phyloP scores from a whole-genome alignment of 441 rosid species.

The Hura crepitans region DNA sequence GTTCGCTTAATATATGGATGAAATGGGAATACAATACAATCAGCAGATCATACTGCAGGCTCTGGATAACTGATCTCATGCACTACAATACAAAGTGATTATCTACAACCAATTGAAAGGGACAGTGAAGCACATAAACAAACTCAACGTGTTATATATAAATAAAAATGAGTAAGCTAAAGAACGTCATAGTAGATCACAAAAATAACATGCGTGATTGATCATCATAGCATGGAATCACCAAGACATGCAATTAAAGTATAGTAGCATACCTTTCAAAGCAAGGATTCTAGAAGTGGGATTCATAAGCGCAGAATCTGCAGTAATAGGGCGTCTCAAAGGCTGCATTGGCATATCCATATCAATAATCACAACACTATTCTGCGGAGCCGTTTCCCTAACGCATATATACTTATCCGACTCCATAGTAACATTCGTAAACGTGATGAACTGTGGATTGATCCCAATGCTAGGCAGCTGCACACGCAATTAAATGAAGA shows the following conservation, averaged over 20 bases:
- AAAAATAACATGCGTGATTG: neutral
- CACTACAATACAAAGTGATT: neutral
- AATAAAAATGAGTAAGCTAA: neutral
- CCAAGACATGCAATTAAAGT: neutral
- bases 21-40: too few relatives aligned
- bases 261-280: constrained; percentile 53
- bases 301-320: constrained; percentile 98
- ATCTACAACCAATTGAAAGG: neutral
- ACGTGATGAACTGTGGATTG: constrained; percentile 76
- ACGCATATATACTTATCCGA: constrained; percentile 62
- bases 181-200: neutral
- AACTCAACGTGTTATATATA: neutral
- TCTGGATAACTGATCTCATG: neutral
- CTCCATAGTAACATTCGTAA: constrained; percentile 84
- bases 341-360: constrained; percentile 98
- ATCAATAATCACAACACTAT: constrained; percentile 88
- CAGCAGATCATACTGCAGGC: too few relatives aligned
- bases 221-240: neutral
- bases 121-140: neutral
- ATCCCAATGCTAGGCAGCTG: constrained; percentile 78
- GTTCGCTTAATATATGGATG: too few relatives aligned
- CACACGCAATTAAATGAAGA: constrained; percentile 19
- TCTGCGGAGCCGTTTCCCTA: constrained; percentile 92
- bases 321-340: constrained; percentile 88
- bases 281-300: constrained; percentile 90